Base-by-base conservation (phyloP, 148 eudicot genomes). In the Amaranthus hypochondriacus region DNA sequence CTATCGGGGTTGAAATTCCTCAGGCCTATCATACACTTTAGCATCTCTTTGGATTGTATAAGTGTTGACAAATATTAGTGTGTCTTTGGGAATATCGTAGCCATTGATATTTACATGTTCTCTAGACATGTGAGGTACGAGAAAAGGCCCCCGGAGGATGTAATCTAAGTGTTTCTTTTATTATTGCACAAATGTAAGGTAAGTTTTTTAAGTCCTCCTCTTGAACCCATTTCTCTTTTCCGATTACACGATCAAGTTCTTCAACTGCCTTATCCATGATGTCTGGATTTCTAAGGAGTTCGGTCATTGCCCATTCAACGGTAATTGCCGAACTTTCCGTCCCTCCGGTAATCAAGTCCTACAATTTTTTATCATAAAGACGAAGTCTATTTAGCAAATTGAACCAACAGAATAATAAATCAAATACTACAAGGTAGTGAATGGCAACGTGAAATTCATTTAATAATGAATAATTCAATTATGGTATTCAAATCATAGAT, bases 321-420 rank as follows among this genome's bases (percentile, higher is more conserved):
- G 91, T 87, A 72, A 86, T 90, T 0, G 97, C 89, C 0, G 97
- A 91, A 76, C 93, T 91, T 76, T 94, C 98, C 0, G 98, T 91
- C 5, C 98, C 98, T 42, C 96, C 98, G 0, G 97, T 96, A 3
- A 94, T 86, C 68, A 94, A 62, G 56, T 94, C 98, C 97, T 89
- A 21, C 10, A 15, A 42, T 21, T 6, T 12, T 48, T 49, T 13
- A 14, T 7, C 9, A 65, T 12, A 11, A 1, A 8, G 10, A 28
- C 4, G 11, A 0, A 14, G 15, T 6, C 11, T 11, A 9, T 13
- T 11, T 13, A 13, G 56, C 44, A 3, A 54, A 9, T 54, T 54
- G 4, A 54, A 9, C 18, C 18, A 28, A 28, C 2, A 28, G 2
- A 28, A 28, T 28, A 0, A 28, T 28, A 28, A 28, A 28, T 28